Evolutionary conservation across 2,329 filamentous ascomycete species (phyloP), one percentile per base, ranked within the genome.

Genomic region (Fusarium sp.): DNA sequence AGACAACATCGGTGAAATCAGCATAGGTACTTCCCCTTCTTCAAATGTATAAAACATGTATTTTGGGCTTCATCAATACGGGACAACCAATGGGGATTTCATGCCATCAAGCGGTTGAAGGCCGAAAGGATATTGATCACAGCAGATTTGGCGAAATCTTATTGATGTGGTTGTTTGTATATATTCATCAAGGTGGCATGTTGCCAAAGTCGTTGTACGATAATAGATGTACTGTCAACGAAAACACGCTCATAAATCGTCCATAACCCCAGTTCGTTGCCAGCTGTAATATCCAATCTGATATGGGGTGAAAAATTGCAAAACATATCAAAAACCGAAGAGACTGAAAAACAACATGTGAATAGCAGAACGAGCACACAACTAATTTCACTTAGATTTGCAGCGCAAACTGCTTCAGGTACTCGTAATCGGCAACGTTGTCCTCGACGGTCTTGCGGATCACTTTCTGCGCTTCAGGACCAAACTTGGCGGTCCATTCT

Each of bases 391-490:
- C 53, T 66, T 71, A 71, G 22, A 74, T 53, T 24, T 57, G 50
- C 60, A 76, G 63, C 27, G 74, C 74, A 72, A 93, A 96, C 75
- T 89, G 86, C 86, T 92, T 95, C 80, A 96, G 82, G 78, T 95
- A 94, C 80, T 95, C 91, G 79, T 96, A 96, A 77, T 94, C 87
- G 53, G 86, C 84, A 50, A 92, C 82, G 75, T 94, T 95, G 57
- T 87, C 90, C 66, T 92, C 86, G 40, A 95, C 92, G 15, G 87
- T 90, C 73, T 89, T 84, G 65, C 90, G 84, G 76, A 96, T 95
- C 49, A 90, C 79, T 77, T 88, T 89, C 60, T 91, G 89, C 15
- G 85, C 92, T 75, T 94, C 87, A 49, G 90, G 86, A 34, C 93
- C 93, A 75, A 88, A 96, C 81, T 93, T 94, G 71, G 90, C 83